Evolutionary conservation across 2,329 filamentous ascomycete genomes (phyloP), one percentile per base, ranked within the genome.

Genomic region (Pleurostoma richardsiae): DNA sequence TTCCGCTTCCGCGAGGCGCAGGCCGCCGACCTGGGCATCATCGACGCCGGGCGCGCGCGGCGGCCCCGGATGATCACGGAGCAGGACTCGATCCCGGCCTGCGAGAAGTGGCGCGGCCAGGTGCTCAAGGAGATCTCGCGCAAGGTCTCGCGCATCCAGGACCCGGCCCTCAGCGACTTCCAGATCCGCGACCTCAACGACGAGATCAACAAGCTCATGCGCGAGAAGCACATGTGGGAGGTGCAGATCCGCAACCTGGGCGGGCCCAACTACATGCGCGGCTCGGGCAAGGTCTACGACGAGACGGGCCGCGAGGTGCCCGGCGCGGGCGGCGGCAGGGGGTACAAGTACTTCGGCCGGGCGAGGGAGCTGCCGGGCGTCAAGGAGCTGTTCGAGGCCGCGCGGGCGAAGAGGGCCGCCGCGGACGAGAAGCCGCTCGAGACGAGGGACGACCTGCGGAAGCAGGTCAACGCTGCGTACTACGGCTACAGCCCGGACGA

Each of bases 141-240:
- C 69, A 99, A 99, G 69, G 90, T 99, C 48, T 90, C 90, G 53
- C 88, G 88, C 63, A 97, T 99, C 71, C 94, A 99, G 66, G 94
- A 99, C 59, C 74, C 82, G 6, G 84, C 86, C 41, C 78, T 99
- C n/a, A 90, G 83, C 69, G 94, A 99, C 76, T 97, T 88, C 73
- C 94, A 97, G 75, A 90, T 99, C 67, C 80, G 94, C 61, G 94
- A 99, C 69, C 76, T 99, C 63, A 99, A 99, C 72, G 94, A 99
- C 68, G 94, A 99, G 70, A 95, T 99, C 76, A 99, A 99, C 76
- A 95, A 96, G 72, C 79, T 96, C 52, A 96, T 99, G 89, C 85
- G 90, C 54, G 94, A 99, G 74, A 99, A 99, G 70, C 90, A 95
- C 78, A 91, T 95, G 80, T 99, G 94, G 94, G 94, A 99, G 74